These are phyloP conservation scores for Mangifera indica DNA, from an alignment of 345 rosid genomes.

Conservation along the genomic window DNA sequence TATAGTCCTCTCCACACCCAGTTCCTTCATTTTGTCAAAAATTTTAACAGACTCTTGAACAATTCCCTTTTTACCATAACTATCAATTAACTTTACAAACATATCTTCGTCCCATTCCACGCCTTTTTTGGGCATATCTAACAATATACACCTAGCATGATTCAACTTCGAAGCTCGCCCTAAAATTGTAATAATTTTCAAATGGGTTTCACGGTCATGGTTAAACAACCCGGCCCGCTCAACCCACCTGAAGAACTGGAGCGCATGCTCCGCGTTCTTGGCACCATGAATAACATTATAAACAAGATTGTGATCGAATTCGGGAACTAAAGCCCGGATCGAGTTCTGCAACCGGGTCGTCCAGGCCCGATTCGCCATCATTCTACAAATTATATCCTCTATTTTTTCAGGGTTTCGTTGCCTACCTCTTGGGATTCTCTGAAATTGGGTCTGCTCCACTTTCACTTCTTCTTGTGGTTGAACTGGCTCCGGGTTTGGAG, in stretches of 20 bases:
- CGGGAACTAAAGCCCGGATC: conserved; percentile 73
- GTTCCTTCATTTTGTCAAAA: conserved; percentile 68
- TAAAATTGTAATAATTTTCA: conserved; percentile 74
- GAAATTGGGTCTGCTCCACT: conserved; percentile 19
- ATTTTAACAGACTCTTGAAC: conserved; percentile 88
- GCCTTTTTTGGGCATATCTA: conserved; percentile 88
- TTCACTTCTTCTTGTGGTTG: conserved; percentile 5
- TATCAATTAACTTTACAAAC: conserved; percentile 65
- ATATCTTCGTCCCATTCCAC: conserved; percentile 82
- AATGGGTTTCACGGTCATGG: conserved; percentile 69
- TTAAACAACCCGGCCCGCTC: conserved; percentile 77
- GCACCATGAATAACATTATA: conserved; percentile 81
- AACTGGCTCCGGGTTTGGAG: conserved; percentile 17
- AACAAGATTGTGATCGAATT: conserved; percentile 70
- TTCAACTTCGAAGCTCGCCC: conserved; percentile 74
- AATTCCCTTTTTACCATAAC: conserved; percentile 80
- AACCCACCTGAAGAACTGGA: conserved; percentile 92
- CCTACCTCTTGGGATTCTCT: conserved; percentile 44
- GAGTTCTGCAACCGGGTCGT: conserved; percentile 89
- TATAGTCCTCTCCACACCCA: conserved; percentile 69
- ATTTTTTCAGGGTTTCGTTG: conserved; percentile 51
- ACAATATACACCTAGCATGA: conserved; percentile 76
- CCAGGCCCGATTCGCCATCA: conserved; percentile 86
- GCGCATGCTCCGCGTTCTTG: conserved; percentile 71
- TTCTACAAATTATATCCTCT: conserved; percentile 78